A percentile compares a stretch with the other conserved stretches of the same genome.
These are phyloP conservation scores for Nicotiana benthamiana DNA, from an alignment of 257 asterid species.

Conservation along the genomic window DNA sequence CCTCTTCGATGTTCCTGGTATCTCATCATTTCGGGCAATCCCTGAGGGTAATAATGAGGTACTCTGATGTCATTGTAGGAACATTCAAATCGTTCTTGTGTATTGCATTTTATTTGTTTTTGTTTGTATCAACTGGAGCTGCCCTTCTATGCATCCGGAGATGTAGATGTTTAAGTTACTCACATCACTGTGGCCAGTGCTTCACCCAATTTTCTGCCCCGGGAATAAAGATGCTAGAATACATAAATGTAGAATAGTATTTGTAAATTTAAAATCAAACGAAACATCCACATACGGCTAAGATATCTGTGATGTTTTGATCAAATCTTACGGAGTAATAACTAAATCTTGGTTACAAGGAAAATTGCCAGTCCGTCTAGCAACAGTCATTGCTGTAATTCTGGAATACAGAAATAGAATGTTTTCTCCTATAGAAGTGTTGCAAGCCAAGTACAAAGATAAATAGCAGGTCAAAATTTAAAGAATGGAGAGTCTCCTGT, in stretches of 20 bases:
- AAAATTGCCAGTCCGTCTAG: not conserved
- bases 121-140: not conserved
- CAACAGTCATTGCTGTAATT: not conserved
- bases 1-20: not conserved
- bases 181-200: not conserved
- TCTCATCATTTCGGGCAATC: not conserved
- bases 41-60: not conserved
- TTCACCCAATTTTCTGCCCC: not conserved
- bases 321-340: not conserved
- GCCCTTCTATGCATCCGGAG: not conserved
- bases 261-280: not conserved
- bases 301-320: not conserved
- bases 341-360: not conserved
- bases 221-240: not conserved
- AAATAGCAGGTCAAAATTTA: not conserved
- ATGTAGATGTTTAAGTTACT: not conserved
- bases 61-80: not conserved
- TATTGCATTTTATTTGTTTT: not conserved
- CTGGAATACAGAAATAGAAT: not conserved
- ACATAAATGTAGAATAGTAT: not conserved
- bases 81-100: not conserved
- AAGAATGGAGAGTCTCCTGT: not conserved
- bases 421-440: not conserved
- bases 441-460: not conserved
- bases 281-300: not conserved